Base-by-base conservation (phyloP, 495 filamentous ascomycete genomes). In the Sabuloglossum arenarium region DNA sequence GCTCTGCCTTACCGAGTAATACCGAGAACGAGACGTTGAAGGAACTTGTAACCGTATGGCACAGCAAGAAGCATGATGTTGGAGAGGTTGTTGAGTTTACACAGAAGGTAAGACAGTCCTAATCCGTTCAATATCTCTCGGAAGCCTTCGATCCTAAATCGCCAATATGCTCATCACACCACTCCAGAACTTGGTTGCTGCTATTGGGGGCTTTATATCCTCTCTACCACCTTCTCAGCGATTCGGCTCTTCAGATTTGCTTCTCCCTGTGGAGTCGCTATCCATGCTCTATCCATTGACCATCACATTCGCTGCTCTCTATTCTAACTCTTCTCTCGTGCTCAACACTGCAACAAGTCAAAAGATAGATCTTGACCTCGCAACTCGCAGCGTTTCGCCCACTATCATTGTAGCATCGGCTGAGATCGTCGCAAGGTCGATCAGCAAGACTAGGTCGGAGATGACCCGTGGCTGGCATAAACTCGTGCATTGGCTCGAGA, bases 241-340 rank as follows among this genome's bases (percentile, higher is more conserved):
- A 37, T 72, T 95, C 57, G 76, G 66, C 11, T 70, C 80, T 4
- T 72, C 76, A 1, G 91, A 99, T 62, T 70, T 94, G 27, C 86
- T 99, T 64, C 76, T 96, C n/a, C 82, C 90, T 0, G 86, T 86
- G 39, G 86, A 90, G 59, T 81, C 84, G 1, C 79, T 97, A 24
- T 82, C 82, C 1, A 74, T 80, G 47, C 79, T 81, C 0, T 93
- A 94, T 67, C 75, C 86, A 1, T 76, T 97, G 16, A 77, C 80
- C 49, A 75, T 88, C 52, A 86, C 88, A 16, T 74, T 97, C 58
- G 80, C 81, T 24, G 88, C 90, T 0, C 76, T 99, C 5, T 89
- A 76, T 66, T 83, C 79, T 24, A 88, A 90, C 62, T 76, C 86
- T 34, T 88, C 88, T 0, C 72, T 97, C 21, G 91, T 89, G 27